These are phyloP conservation scores for Diutina pseudorugosa DNA, from an alignment of 1,139 yeast genomes.

Conservation along the genomic window DNA sequence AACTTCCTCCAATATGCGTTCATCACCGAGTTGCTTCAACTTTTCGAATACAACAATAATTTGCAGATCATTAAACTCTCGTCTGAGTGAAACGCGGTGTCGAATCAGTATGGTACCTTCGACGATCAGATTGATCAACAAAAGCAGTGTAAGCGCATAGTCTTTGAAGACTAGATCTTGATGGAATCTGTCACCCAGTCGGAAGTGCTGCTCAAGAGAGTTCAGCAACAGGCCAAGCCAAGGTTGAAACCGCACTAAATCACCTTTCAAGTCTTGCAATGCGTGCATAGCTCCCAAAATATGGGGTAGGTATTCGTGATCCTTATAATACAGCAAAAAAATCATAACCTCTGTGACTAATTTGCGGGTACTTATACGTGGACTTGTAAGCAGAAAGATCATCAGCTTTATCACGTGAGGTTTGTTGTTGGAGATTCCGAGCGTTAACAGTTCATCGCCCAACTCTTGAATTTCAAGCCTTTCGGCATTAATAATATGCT, in stretches of 20 bases:
- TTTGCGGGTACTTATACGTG: slow-evolving; percentile 28
- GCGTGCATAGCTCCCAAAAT: slow-evolving; percentile 22
- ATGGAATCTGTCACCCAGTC: slow-evolving; percentile 5
- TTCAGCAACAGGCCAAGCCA: slow-evolving; percentile 30
- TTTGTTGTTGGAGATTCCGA: slow-evolving; percentile 2
- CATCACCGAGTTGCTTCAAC: slow-evolving; percentile 22
- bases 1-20: slow-evolving; percentile 32
- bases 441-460: neutral
- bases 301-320: slow-evolving; percentile 11
- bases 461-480: slow-evolving; percentile 1
- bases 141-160: slow-evolving; percentile 32
- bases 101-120: slow-evolving; percentile 20
- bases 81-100: slow-evolving; percentile 23
- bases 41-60: slow-evolving; percentile 26
- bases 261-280: slow-evolving; percentile 26
- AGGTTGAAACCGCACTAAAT: slow-evolving; percentile 26
- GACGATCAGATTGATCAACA: slow-evolving; percentile 30
- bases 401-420: slow-evolving; percentile 2
- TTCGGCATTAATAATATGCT: slow-evolving; percentile 3
- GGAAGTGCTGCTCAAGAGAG: slow-evolving; percentile 19
- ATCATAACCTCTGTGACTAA: slow-evolving; percentile 32
- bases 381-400: slow-evolving; percentile 27
- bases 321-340: slow-evolving; percentile 17
- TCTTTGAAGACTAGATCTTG: slow-evolving; percentile 17
- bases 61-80: slow-evolving; percentile 30